Evolutionary conservation across 1,139 yeast species (phyloP).

Genomic region (Magnusiomyces tetraspermus): DNA sequence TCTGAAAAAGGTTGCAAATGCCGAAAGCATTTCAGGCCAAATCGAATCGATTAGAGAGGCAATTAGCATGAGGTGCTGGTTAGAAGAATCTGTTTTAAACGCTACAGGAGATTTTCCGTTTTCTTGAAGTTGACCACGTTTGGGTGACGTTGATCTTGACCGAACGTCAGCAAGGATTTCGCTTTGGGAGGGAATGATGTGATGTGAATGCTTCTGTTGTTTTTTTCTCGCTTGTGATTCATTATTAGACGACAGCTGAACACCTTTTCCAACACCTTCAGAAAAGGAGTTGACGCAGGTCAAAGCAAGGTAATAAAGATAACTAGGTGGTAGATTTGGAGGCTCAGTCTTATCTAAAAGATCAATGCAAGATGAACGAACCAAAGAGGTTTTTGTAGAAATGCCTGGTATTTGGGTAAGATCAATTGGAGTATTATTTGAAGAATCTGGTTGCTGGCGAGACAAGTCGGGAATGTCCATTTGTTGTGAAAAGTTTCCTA

Average conservation of each 20-base stretch:
- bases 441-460: background rate
- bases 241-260: slow-evolving; percentile 30
- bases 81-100: background rate
- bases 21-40: slow-evolving; percentile 40
- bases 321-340: slow-evolving; percentile 51
- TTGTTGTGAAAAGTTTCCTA: slow-evolving; percentile 20
- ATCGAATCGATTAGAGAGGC: slow-evolving; percentile 25
- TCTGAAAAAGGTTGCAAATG: slow-evolving; percentile 48
- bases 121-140: background rate
- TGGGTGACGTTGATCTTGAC: slow-evolving; percentile 7
- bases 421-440: slow-evolving; percentile 1
- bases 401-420: slow-evolving; percentile 17
- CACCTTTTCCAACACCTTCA: slow-evolving; percentile 59
- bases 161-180: slow-evolving; percentile 4
- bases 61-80: slow-evolving; percentile 31
- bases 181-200: slow-evolving; percentile 4
- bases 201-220: slow-evolving; percentile 2
- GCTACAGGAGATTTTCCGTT: background rate
- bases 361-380: slow-evolving; percentile 56
- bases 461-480: slow-evolving; percentile 12
- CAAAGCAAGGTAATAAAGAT: slow-evolving; percentile 51
- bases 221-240: slow-evolving; percentile 5
- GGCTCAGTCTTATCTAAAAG: slow-evolving; percentile 71
- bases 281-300: slow-evolving; percentile 47
- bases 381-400: slow-evolving; percentile 30